Conservation (phyloP, 345 rosid species). For the Excoecaria cochinchinensis region DNA sequence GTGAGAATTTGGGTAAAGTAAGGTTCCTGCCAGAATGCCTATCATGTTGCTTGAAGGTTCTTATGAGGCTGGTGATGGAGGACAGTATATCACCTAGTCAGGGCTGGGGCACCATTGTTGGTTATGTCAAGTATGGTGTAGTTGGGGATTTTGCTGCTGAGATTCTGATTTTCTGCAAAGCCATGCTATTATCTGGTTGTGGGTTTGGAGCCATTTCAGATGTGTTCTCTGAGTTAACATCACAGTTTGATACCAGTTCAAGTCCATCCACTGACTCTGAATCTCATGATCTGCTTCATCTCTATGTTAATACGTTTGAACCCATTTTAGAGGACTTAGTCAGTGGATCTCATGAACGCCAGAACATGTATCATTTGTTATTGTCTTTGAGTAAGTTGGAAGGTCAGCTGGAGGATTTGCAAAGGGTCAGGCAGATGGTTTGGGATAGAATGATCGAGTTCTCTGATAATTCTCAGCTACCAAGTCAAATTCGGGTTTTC, state of each 20-base stretch:
- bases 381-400: conserved; percentile 81
- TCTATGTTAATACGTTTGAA: conserved; percentile 60
- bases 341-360: conserved; percentile 44
- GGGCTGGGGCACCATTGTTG: conserved; percentile 65
- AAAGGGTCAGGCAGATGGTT: conserved; percentile 60
- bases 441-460: conserved; percentile 73
- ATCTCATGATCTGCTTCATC: conserved; percentile 52
- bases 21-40: conserved; percentile 57
- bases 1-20: conserved; percentile 31
- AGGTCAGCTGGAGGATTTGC: conserved; percentile 62
- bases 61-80: conserved; percentile 75
- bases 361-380: conserved; percentile 54
- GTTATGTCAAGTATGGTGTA: conserved; percentile 51
- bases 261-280: conserved; percentile 24
- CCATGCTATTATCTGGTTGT: conserved; percentile 83
- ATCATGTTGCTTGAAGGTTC: conserved; percentile 53
- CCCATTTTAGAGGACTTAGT: conserved; percentile 58
- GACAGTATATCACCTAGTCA: conserved; percentile 92
- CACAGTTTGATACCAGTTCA: conserved; percentile 24
- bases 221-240: conserved; percentile 52
- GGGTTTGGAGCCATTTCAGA: conserved; percentile 71
- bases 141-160: conserved; percentile 48
- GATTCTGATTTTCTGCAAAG: conserved; percentile 61
- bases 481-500: conserved; percentile 70
- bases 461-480: conserved; percentile 73